Evolutionary conservation across 164 flowering plant genomes (phyloP), one percentile per base, ranked within the genome.

Genomic region (Platanus orientalis): DNA sequence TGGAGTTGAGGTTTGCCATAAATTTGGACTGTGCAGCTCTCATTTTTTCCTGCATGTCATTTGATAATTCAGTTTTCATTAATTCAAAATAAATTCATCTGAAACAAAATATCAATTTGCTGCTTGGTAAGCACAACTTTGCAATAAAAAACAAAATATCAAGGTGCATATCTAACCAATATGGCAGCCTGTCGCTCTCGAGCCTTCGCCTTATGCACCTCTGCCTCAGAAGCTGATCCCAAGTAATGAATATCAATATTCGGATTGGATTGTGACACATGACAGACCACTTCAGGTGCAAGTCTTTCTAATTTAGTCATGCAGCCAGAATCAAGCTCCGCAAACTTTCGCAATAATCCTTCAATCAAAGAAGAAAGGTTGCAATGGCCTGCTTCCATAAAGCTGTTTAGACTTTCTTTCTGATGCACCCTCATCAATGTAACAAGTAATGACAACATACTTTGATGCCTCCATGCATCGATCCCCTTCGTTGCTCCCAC

Each of bases 141-240:
- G 0, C 5, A 4, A 2, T 19, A 44, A 48, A n/a, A n/a, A 62
- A 13, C 50, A 39, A 63, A 20, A 59, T 28, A 24, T 17, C 28
- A 21, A 29, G 36, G 6, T 57, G 29, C 32, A 60, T 20, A 62
- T 57, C 85, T 83, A 54, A 93, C 96, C 94, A 95, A 24, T 23
- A 95, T 77, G 20, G 94, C 97, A 75, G 98, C 94, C 73, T 95
- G 97, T 68, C 91, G 82, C 75, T 88, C 90, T 49, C 92, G 78
- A 71, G 93, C 89, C 76, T 85, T 90, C 27, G 84, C 85, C 73
- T 83, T 92, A 62, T 82, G 90, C 58, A 79, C 87, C 58, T 81
- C 89, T 60, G 73, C 75, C 51, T 80, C 88, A 66, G 88, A 81
- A 60, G 75, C 62, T 54, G 80, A 67, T 7, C 68, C 73, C 3